phyloP scores from a whole-genome alignment of 352 stramenopile species.

The Phytophthora colocasiae region DNA sequence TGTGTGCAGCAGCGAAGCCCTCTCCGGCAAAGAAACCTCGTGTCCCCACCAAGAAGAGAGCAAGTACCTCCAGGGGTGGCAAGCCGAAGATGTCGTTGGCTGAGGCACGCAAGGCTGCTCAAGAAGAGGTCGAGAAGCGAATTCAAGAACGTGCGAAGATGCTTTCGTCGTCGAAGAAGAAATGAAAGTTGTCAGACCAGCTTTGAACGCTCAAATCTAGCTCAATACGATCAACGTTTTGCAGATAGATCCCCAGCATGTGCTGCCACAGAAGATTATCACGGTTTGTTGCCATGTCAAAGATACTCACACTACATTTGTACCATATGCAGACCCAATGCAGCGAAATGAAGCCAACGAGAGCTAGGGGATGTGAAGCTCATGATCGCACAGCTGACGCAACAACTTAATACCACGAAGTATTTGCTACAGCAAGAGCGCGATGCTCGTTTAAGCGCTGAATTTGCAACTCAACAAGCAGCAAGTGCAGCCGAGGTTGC shows the following conservation, averaged over 20 bases:
- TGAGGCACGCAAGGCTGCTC: constrained; percentile 70
- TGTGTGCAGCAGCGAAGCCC: constrained; percentile 38
- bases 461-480: constrained; percentile 7
- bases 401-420: neutral
- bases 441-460: neutral
- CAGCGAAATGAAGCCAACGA: constrained; percentile 7
- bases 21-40: constrained; percentile 62
- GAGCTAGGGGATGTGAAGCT: constrained; percentile 4
- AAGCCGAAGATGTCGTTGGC: constrained; percentile 67
- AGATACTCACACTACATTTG: no score
- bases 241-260: neutral
- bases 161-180: constrained; percentile 76
- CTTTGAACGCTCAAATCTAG: constrained; percentile 3
- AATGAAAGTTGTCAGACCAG: constrained; percentile 36
- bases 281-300: neutral
- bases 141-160: constrained; percentile 69
- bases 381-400: constrained; percentile 1
- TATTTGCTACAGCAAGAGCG: neutral
- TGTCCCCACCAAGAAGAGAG: constrained; percentile 46
- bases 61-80: constrained; percentile 7
- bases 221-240: constrained; percentile 20
- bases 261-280: neutral
- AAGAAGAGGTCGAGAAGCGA: constrained; percentile 74
- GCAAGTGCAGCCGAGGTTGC: neutral
- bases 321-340: neutral